phyloP scores from a whole-genome alignment of 2,329 filamentous ascomycete genomes.

The Zymoseptoria brevis region DNA sequence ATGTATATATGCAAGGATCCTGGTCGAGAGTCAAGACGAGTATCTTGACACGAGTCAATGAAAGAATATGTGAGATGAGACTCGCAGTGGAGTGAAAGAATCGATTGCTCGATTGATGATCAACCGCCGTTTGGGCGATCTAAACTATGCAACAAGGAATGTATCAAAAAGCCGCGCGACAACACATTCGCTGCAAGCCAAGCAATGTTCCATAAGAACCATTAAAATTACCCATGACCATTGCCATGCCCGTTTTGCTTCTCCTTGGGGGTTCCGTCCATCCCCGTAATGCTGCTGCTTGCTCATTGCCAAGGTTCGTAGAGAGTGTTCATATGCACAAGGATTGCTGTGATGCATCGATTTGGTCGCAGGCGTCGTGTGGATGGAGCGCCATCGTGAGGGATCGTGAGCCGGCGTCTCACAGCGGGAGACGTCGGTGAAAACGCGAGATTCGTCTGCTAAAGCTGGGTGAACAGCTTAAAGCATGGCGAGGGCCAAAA shows the following conservation, averaged over 20 bases:
- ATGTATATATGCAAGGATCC: background rate
- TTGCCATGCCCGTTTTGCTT: background rate
- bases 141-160: background rate
- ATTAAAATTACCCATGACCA: background rate
- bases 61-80: no score
- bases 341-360: background rate
- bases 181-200: background rate
- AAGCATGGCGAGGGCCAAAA: conserved; percentile 23
- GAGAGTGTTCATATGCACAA: conserved; percentile 2
- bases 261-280: background rate
- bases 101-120: background rate
- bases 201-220: background rate
- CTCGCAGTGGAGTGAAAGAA: background rate
- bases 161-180: background rate
- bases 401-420: background rate
- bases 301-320: background rate
- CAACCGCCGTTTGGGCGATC: background rate
- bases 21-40: no score
- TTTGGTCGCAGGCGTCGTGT: background rate
- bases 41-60: no score
- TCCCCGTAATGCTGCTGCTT: background rate
- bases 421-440: background rate
- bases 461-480: conserved; percentile 13
- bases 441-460: background rate
- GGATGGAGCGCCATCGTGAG: background rate